Base-by-base conservation (phyloP, 169 alveolate species). In the Plasmodium chabaudi region DNA sequence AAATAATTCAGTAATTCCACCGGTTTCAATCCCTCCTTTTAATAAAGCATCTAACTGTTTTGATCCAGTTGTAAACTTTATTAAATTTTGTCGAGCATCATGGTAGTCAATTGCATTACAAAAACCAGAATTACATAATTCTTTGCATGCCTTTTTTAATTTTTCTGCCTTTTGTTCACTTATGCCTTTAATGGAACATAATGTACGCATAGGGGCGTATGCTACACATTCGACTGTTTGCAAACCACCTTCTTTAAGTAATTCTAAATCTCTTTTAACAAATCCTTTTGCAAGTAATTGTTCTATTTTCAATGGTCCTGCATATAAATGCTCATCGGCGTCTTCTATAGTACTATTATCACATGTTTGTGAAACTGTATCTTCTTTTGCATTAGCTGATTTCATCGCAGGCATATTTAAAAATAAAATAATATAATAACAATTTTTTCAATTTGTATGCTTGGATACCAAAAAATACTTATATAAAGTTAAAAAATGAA, bases 1-100 rank as follows among this genome's bases (percentile, higher is more conserved):
- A 93, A 98, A 97, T 42, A 98, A 94, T 93, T 99, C 99, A 19
- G 99, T 99, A 74, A 99, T 97, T 25, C 92, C 93, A 42, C 98
- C 98, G 2, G 98, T 95, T 88, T 99, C 99, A 27, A 99, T 93
- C 27, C 99, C 99, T 12, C 99, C 99, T 87, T 98, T 97, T 56
- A 99, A 93, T 51, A 98, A 94, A 49, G 96, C 92, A 92, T 99
- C 99, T 53, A 99, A 94, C 68, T 96, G 96, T 9, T 91, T 89
- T 9, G 99, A 95, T 34, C 99, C 99, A 12, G 99, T 97, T 23
- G 99, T 96, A 65, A 99, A 92, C 72, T 96, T 96, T 42, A 98
- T 96, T 57, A 98, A 94, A 60, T 97, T 95, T 57, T 97, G 94
- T 69, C 99, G 92, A 71, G 97, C 97, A 72, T 97, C 98, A 51